Conservation (phyloP, 495 filamentous ascomycete species). For the Hamigera avellanea region DNA sequence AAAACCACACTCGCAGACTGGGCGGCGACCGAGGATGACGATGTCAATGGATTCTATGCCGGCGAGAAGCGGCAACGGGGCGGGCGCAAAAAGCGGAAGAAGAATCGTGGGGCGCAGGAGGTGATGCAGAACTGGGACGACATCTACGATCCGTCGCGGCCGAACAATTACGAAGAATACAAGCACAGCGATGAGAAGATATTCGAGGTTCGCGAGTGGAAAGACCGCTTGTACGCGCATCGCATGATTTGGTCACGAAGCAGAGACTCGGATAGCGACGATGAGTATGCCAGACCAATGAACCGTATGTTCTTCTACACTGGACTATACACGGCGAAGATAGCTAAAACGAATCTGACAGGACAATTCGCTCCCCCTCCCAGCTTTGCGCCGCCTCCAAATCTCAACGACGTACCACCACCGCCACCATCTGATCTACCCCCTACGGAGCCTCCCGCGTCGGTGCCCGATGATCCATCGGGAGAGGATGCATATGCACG, state of each 20-base stretch:
- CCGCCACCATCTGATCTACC: conserved; percentile 12
- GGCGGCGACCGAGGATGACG: conserved; percentile 67
- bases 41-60: conserved; percentile 50
- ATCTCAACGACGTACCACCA: conserved; percentile 23
- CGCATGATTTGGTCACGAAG: conserved; percentile 39
- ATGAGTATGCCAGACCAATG: conserved; percentile 40
- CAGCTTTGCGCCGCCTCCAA: conserved; percentile 64
- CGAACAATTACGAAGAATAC: conserved; percentile 82
- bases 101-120: conserved; percentile 50
- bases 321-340: conserved; percentile 1
- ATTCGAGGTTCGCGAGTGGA: conserved; percentile 75
- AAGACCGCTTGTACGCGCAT: conserved; percentile 71
- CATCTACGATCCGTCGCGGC: conserved; percentile 75
- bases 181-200: conserved; percentile 76
- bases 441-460: conserved; percentile 20
- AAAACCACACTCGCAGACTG: conserved; percentile 79
- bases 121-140: conserved; percentile 80
- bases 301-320: conserved; percentile 33
- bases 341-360: conserved; percentile 14
- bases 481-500: conserved; percentile 64
- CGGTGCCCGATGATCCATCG: conserved; percentile 41
- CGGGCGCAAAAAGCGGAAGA: conserved; percentile 81
- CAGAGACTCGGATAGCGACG: conserved; percentile 46
- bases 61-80: conserved; percentile 61
- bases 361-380: conserved; percentile 62